A percentile compares a stretch with the other conserved stretches of the same genome.
These are phyloP conservation scores for Hypoxylon sp. DNA, from an alignment of 2,329 filamentous ascomycete species.

Conservation along the genomic window DNA sequence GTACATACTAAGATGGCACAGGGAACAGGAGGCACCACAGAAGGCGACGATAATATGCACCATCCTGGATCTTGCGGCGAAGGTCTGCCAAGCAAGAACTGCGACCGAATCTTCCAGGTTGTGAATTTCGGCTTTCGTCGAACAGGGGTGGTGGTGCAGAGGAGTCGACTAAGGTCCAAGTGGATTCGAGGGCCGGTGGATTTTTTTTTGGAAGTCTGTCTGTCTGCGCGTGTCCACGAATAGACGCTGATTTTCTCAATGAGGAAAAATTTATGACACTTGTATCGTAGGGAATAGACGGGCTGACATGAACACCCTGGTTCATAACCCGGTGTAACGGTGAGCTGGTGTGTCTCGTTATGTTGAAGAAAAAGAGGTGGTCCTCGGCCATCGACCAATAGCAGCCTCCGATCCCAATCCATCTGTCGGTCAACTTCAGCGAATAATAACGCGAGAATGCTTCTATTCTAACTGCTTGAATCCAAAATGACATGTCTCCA, in stretches of 20 bases:
- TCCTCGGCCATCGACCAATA: constrained; percentile 36
- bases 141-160: constrained; percentile 29
- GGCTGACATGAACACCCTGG: constrained; percentile 36
- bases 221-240: constrained; percentile 24
- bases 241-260: constrained; percentile 33
- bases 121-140: constrained; percentile 24
- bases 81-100: constrained; percentile 20
- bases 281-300: constrained; percentile 37
- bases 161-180: constrained; percentile 25
- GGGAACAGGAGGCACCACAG: constrained; percentile 19
- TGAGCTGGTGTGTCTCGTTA: constrained; percentile 41
- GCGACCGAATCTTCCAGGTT: constrained; percentile 34
- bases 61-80: constrained; percentile 36
- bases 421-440: constrained; percentile 32
- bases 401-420: constrained; percentile 18
- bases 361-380: constrained; percentile 29
- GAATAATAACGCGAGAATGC: constrained; percentile 30
- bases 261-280: constrained; percentile 35
- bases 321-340: constrained; percentile 39
- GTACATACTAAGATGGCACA: constrained; percentile 22
- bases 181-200: constrained; percentile 37
- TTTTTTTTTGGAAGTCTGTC: constrained; percentile 25
- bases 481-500: constrained; percentile 35
- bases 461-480: constrained; percentile 23
- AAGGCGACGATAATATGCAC: constrained; percentile 34